Base-by-base conservation (phyloP, 2,329 filamentous ascomycete genomes). In the Ceratocystis eucalypticola region DNA sequence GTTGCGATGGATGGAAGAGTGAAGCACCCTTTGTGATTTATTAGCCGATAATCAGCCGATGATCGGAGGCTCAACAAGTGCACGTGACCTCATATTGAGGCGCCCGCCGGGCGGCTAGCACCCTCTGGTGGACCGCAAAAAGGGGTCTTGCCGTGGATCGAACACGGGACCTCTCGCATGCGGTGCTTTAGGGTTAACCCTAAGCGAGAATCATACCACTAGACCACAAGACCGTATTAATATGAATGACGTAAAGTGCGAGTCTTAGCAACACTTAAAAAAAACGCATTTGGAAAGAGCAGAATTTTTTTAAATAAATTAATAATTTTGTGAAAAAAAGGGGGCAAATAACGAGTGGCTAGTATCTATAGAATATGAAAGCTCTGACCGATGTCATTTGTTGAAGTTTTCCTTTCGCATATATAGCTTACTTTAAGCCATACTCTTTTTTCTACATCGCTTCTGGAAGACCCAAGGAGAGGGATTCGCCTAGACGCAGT, bases 191-290 rank as follows among this genome's bases (percentile, higher is more conserved):
- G 75, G 75, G 74, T 76, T 69, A 67, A 74, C 83, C 83, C 83
- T 85, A 85, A 85, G 83, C 83, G 82, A 84, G 82, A 85, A 86
- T 85, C 82, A 85, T 85, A 85, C 83, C 83, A 81, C 83, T 84
- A 84, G 82, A 84, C 81, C 81, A 83, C 75, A 76, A 77, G 76
- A 77, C 76, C 77, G 5, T 25, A 4, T 8, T 1, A 25, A 15
- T 12, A 7, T 8, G n/a, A 22, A 6, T 0, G 6, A 50, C 46
- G 6, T 8, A 17, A 6, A 10, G 2, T 0, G 0, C 3, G 8
- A 0, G 8, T 3, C 3, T 37, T 37, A 10, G 33, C 6, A 2
- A 7, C 1, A 3, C 2, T 37, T 37, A 37, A 12, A 37, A 37
- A 10, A 37, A 37, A 8, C 1, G 33, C 8, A 37, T 1, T 1